These are phyloP conservation scores for Mycena chlorophos DNA, from an alignment of 768 basidiomycete genomes.

Conservation along the genomic window DNA sequence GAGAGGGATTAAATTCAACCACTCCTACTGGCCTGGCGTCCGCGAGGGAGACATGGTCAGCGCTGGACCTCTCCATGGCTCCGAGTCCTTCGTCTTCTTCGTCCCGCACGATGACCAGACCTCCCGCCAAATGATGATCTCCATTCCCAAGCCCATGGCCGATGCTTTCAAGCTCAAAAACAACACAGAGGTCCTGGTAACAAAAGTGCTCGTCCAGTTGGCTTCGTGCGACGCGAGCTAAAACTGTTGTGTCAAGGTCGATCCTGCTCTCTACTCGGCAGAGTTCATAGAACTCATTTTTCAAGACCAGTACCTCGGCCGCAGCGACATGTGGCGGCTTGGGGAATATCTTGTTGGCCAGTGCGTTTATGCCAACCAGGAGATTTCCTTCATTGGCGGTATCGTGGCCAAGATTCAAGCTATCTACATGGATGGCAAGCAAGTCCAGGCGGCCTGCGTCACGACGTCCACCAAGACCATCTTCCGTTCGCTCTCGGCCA, in stretches of 20 bases:
- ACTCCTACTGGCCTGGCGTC: slow-evolving; percentile 76
- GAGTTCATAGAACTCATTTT: slow-evolving; percentile 89
- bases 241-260: slow-evolving; percentile 50
- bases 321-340: slow-evolving; percentile 96
- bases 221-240: neutral
- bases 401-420: slow-evolving; percentile 80
- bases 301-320: slow-evolving; percentile 92
- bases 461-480: slow-evolving; percentile 84
- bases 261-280: slow-evolving; percentile 60
- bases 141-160: slow-evolving; percentile 70
- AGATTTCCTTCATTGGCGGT: slow-evolving; percentile 80
- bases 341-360: slow-evolving; percentile 78
- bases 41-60: slow-evolving; percentile 72
- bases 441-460: slow-evolving; percentile 80
- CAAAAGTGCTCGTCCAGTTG: slow-evolving; percentile 49
- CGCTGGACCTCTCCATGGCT: slow-evolving; percentile 46
- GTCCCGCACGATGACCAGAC: slow-evolving; percentile 65
- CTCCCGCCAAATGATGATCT: slow-evolving; percentile 65
- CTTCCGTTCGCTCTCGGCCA: slow-evolving; percentile 88
- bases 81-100: slow-evolving; percentile 60
- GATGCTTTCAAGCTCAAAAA: slow-evolving; percentile 72
- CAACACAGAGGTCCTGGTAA: slow-evolving; percentile 68
- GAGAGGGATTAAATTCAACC: slow-evolving; percentile 64
- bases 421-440: slow-evolving; percentile 70
- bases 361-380: slow-evolving; percentile 82